Conservation (phyloP, 2,329 filamentous ascomycete genomes). For the Penicillium sp. region DNA sequence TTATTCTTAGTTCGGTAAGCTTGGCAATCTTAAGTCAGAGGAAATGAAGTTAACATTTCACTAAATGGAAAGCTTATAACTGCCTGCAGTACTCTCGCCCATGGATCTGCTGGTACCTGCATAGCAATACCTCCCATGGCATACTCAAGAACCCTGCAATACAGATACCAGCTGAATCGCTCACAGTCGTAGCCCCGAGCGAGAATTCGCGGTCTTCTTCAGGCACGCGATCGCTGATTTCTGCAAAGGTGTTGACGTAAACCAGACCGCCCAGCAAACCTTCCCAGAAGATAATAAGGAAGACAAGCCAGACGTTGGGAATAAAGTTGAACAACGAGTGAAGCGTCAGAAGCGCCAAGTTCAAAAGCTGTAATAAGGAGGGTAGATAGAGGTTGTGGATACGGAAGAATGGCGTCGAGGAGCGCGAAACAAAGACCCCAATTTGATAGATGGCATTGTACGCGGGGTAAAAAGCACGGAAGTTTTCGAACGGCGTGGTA, state of each 20-base stretch:
- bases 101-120: slow-evolving; percentile 77
- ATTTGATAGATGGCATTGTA: slow-evolving; percentile 94
- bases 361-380: slow-evolving; percentile 75
- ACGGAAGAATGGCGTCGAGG: slow-evolving; percentile 82
- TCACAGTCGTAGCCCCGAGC: slow-evolving; percentile 83
- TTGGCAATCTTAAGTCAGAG: too few relatives aligned
- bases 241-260: slow-evolving; percentile 94
- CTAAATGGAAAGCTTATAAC: too few relatives aligned
- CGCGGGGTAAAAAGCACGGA: slow-evolving; percentile 86
- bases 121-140: slow-evolving; percentile 75
- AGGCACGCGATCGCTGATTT: slow-evolving; percentile 81
- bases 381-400: slow-evolving; percentile 79
- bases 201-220: slow-evolving; percentile 84
- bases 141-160: slow-evolving; percentile 83
- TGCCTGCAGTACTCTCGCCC: slow-evolving; percentile 72
- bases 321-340: slow-evolving; percentile 81
- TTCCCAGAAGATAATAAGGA: slow-evolving; percentile 87
- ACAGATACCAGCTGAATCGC: slow-evolving; percentile 87
- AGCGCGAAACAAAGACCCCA: slow-evolving; percentile 91
- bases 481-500: slow-evolving; percentile 73
- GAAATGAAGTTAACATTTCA: too few relatives aligned
- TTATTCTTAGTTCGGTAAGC: too few relatives aligned
- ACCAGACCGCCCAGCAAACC: slow-evolving; percentile 86
- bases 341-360: slow-evolving; percentile 68
- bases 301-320: slow-evolving; percentile 82